A percentile compares a stretch with the other conserved stretches of the same genome.
These are phyloP conservation scores for Passiflora organensis DNA, from an alignment of 345 rosid genomes.

Conservation along the genomic window DNA sequence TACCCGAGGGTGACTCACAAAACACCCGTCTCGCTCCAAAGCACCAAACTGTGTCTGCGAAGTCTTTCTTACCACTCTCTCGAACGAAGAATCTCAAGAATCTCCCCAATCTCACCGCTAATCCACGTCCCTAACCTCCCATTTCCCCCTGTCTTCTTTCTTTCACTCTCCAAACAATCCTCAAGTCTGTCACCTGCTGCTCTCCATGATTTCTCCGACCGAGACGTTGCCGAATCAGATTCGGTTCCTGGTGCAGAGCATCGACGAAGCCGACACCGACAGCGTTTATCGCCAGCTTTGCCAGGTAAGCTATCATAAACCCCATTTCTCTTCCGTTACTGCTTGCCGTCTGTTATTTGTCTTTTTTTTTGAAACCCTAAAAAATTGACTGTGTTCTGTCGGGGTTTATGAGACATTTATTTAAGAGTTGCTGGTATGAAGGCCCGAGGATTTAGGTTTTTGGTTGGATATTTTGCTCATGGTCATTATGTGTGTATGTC, in stretches of 20 bases:
- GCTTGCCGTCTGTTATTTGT: not conserved
- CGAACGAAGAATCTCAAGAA: not conserved
- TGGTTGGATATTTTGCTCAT: not conserved
- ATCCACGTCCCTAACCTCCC: not conserved
- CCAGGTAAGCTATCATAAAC: constrained; percentile 40
- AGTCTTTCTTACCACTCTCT: not conserved
- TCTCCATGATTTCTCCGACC: constrained; percentile 48
- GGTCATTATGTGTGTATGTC: not conserved
- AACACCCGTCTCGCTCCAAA: not conserved
- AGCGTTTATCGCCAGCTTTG: constrained; percentile 49
- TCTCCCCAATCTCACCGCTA: not conserved
- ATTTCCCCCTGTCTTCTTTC: not conserved
- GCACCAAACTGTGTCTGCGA: not conserved
- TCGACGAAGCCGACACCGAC: constrained; percentile 58
- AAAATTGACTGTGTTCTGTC: not conserved
- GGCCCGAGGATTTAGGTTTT: too few relatives aligned
- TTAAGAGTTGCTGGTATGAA: not conserved
- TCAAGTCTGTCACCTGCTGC: constrained; percentile 6
- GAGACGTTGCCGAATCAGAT: constrained; percentile 49
- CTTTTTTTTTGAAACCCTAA: constrained; percentile 3
- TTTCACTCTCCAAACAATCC: constrained; percentile 10
- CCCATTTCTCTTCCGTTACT: not conserved
- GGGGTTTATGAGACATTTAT: too few relatives aligned
- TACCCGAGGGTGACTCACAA: not conserved
- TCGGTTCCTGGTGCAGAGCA: constrained; percentile 59